Evolutionary conservation across 192 early-diverging fungal species (phyloP).

Genomic region (Backusella tarrabulga): DNA sequence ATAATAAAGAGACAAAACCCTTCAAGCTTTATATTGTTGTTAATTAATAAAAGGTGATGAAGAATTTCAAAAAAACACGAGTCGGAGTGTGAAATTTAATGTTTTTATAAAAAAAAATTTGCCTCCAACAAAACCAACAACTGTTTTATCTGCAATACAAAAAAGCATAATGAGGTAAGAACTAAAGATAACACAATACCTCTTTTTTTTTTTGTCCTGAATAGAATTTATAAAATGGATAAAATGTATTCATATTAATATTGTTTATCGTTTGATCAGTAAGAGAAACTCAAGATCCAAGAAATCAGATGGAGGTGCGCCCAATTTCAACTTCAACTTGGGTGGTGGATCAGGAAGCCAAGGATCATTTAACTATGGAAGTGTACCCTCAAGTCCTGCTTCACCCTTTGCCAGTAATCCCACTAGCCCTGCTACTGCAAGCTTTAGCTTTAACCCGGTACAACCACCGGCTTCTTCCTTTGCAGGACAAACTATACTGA

Average conservation of each 20-base stretch:
- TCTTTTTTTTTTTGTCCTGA: neutral
- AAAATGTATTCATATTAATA: neutral
- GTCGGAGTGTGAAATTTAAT: neutral
- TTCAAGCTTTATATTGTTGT: neutral
- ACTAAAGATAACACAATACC: neutral
- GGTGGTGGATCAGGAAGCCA: neutral
- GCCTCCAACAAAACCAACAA: neutral
- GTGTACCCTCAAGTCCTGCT: neutral
- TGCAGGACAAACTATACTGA: neutral
- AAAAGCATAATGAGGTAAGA: slow-evolving; percentile 4
- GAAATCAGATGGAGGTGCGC: neutral
- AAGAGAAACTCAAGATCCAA: slow-evolving; percentile 1
- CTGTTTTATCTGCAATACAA: neutral
- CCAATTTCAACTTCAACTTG: neutral
- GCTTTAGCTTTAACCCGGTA: neutral
- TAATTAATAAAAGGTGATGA: no score
- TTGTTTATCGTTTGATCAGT: neutral
- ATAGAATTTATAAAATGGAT: neutral
- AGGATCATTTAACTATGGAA: neutral
- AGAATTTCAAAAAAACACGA: neutral
- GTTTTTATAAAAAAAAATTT: slow-evolving; percentile 5
- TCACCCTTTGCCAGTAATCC: neutral
- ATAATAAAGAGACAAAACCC: neutral
- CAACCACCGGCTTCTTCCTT: neutral
- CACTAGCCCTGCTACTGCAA: neutral